Evolutionary conservation across 371 early-diverging fungal species (phyloP), one percentile per base, ranked within the genome.

Genomic region (Coemansia sp.): DNA sequence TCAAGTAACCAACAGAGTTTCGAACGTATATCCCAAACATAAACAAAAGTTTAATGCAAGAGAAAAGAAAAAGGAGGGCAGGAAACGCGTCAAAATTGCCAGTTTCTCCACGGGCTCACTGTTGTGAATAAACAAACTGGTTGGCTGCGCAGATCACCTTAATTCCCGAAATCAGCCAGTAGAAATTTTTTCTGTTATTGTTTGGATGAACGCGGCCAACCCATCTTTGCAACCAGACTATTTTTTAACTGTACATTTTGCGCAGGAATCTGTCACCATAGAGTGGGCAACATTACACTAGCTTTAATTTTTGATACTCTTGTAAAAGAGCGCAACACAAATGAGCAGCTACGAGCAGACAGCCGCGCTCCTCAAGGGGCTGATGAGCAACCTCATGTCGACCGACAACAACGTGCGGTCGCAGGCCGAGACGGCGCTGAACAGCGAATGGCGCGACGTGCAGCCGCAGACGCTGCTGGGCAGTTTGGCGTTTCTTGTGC

Each of bases 391-490:
- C 50, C 80, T 88, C 47, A 71, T 80, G 63, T 78, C 83, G 42
- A 50, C 76, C 6, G 80, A 87, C 80, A 88, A 88, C 65, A 70
- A 51, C 16, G 81, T 63, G 50, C 81, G 89, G 48, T 74, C 83
- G 50, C 71, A 71, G 48, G 86, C 88, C 42, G 89, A 89, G 70
- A 66, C 64, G 37, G 53, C 76, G 53, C 82, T 89, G 50, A 81
- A 84, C 67, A 56, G 61, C 48, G 81, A 85, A 61, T 87, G 84
- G 85, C 77, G 82, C 53, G 67, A 71, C 8, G 66, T 59, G 42
- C 83, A 84, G 70, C 86, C 84, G 54, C 80, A 80, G 58, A 69
- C 82, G 16, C 71, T 85, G 31, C 67, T 89, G 54, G 65, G 80
- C 42, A 84, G 83, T 47, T 79, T 89, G 54, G 79, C 84, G 29